Evolutionary conservation across 495 filamentous ascomycete genomes (phyloP), one percentile per base, ranked within the genome.

Genomic region (Penicillium canariense): DNA sequence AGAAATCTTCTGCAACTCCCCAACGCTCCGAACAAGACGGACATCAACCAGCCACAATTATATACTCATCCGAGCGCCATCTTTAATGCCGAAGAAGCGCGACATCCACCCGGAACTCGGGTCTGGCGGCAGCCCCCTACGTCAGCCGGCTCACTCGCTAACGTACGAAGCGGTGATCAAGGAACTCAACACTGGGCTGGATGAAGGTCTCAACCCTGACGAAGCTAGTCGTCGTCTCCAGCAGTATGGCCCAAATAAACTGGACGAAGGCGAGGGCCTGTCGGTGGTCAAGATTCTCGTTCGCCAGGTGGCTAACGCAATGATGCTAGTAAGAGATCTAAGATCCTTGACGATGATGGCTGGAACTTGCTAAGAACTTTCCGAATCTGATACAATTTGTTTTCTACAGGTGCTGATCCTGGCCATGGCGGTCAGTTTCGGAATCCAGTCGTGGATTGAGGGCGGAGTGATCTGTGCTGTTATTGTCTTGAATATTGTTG

Each of bases 361-460:
- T 26, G 6, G 10, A 6, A 2, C 18, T n/a, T 34, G 8, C n/a
- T n/a, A n/a, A n/a, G n/a, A n/a, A n/a, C n/a, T n/a, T n/a, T n/a
- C n/a, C n/a, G n/a, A n/a, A n/a, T n/a, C n/a, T n/a, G n/a, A n/a
- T n/a, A n/a, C n/a, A n/a, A n/a, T n/a, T n/a, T n/a, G n/a, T n/a
- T n/a, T n/a, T n/a, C 9, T 39, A 14, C 55, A 85, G 83, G 78
- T 87, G 5, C 77, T 85, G 20, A 83, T 87, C 50, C 71, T 87
- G 50, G 86, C 82, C 14, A 89, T 89, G 86, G 79, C 76, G 25
- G 83, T 88, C 48, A 85, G 81, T 62, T 88, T 86, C 58, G 84
- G 81, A 4, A 88, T 88, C 44, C 61, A 73, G 51, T 85, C 84
- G 1, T 88, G 79, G 73, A 88, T 89, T 46, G 87, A 90, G 73